Base-by-base conservation (phyloP, 257 asterid species). In the Ocimum tenuiflorum region DNA sequence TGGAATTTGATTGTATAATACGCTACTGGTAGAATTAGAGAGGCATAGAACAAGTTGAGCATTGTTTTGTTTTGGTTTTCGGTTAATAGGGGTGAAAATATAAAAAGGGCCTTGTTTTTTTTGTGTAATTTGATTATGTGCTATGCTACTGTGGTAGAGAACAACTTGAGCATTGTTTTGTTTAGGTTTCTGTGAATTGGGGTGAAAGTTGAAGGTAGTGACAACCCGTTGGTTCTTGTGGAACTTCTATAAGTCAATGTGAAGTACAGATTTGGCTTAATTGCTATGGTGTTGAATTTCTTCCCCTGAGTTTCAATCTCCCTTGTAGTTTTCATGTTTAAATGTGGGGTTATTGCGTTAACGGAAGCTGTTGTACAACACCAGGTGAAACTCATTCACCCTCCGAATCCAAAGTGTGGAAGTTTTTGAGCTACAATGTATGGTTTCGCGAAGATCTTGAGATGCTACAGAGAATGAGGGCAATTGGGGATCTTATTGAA, bases 371-470 rank as follows among this genome's bases (percentile, higher is more conserved):
- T 69, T 31, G 3, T 5, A 63, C 73, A 68, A 77, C 65, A 55
- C 71, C 79, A 41, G 79, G 76, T 49, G 80, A 69, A 47, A 60
- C 78, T 72, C 36, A 60, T 55, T 12, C 41, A 60, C 55, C 60
- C 42, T 75, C 77, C 0, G 65, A 65, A 39, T 49, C 80, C 38
- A 75, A 50, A 59, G 59, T 74, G 15, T 79, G 85, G 86, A 94
- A 90, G 88, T 69, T 94, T 68, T 60, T 94, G 86, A 88, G 84
- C 76, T 94, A 94, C 58, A 94, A 94, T 65, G 75, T 90, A 57
- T 94, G 99, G 99, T 94, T 94, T 53, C 79, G 83, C 12, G 95
- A 91, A 79, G 97, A 88, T 14, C 56, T 94, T 55, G 92, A 90
- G 84, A 73, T 88, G 91, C 79, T 57, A 20, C 77, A 68, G 64